Conservation (phyloP, 2,329 filamentous ascomycete species). For the Fusarium musae region DNA sequence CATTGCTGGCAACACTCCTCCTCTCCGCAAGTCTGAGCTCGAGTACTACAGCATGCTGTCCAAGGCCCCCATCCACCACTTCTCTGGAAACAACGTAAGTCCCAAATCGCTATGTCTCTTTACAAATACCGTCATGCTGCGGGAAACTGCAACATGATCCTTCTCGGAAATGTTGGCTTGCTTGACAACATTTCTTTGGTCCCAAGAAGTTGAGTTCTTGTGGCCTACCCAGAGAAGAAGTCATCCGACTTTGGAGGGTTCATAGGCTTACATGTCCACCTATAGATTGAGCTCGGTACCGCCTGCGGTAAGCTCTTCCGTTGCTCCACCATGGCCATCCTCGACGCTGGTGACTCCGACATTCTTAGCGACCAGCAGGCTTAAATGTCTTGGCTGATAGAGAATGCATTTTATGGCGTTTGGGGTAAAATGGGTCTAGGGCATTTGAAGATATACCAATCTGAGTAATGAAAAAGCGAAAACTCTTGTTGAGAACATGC, state of each 20-base stretch:
- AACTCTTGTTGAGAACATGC: conserved; percentile 42
- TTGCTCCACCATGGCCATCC: conserved; percentile 95
- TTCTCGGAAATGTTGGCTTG: conserved; percentile 41
- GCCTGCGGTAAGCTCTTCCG: conserved; percentile 99
- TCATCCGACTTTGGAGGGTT: conserved; percentile 89
- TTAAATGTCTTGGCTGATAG: conserved; percentile 54
- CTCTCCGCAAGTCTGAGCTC: conserved; percentile 96
- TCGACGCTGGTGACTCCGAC: conserved; percentile 98
- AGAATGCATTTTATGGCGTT: conserved; percentile 56
- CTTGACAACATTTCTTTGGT: conserved; percentile 37
- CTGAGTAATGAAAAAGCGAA: conserved; percentile 49
- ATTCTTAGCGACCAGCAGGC: conserved; percentile 84
- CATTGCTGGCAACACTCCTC: conserved; percentile 92
- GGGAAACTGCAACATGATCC: conserved; percentile 33
- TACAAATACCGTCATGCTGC: conserved; percentile 31
- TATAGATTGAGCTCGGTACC: conserved; percentile 96
- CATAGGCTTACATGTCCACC: conserved; percentile 66
- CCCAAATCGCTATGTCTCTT: conserved; percentile 43
- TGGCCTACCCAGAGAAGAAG: conserved; percentile 90
- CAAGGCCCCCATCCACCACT: conserved; percentile 98
- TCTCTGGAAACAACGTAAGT: conserved; percentile 98
- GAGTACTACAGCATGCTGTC: conserved; percentile 95
- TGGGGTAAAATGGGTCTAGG: conserved; percentile 52
- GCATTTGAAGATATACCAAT: conserved; percentile 53
- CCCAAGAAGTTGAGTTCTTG: conserved; percentile 43